These are phyloP conservation scores for Arachis hypogaea DNA, from an alignment of 306 rosid species.

Conservation along the genomic window DNA sequence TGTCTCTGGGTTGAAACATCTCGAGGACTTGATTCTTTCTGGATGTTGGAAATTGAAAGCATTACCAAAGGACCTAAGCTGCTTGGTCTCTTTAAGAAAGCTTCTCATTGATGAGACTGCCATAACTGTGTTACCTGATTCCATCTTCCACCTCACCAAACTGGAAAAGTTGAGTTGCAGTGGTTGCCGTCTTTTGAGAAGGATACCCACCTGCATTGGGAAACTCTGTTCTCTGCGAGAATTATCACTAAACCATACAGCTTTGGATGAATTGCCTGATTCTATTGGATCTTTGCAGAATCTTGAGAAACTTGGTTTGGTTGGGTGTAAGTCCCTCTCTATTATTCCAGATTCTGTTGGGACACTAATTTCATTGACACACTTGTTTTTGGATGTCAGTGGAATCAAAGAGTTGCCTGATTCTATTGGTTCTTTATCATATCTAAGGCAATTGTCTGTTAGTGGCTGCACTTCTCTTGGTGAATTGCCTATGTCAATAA, in stretches of 20 bases:
- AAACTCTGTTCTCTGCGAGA: conserved; percentile 51
- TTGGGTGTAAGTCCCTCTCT: conserved; percentile 50
- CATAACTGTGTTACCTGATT: conserved; percentile 47
- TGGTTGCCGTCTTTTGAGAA: conserved; percentile 39
- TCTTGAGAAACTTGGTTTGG: conserved; percentile 52
- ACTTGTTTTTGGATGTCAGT: conserved; percentile 23
- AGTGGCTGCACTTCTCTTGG: conserved; percentile 28
- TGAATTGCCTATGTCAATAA: conserved; percentile 48
- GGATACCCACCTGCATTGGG: conserved; percentile 56
- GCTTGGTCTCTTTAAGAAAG: conserved; percentile 51
- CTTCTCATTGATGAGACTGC: conserved; percentile 54
- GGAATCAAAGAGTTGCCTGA: conserved; percentile 55
- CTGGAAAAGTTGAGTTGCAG: conserved; percentile 50
- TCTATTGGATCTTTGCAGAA: conserved; percentile 57
- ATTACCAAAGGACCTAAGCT: conserved; percentile 51
- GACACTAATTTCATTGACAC: conserved; percentile 35
- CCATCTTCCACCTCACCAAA: conserved; percentile 49
- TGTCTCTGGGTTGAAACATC: conserved; percentile 56
- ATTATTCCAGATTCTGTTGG: conserved; percentile 48
- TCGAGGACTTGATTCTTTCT: conserved; percentile 50
- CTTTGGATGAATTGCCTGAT: conserved; percentile 51
- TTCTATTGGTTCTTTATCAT: conserved; percentile 53
- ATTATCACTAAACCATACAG: conserved; percentile 47
- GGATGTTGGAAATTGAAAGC: conserved; percentile 46
- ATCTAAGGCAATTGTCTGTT: conserved; percentile 40